phyloP scores from a whole-genome alignment of 495 filamentous ascomycete species.

The Pseudoneurospora amorphoporcata region DNA sequence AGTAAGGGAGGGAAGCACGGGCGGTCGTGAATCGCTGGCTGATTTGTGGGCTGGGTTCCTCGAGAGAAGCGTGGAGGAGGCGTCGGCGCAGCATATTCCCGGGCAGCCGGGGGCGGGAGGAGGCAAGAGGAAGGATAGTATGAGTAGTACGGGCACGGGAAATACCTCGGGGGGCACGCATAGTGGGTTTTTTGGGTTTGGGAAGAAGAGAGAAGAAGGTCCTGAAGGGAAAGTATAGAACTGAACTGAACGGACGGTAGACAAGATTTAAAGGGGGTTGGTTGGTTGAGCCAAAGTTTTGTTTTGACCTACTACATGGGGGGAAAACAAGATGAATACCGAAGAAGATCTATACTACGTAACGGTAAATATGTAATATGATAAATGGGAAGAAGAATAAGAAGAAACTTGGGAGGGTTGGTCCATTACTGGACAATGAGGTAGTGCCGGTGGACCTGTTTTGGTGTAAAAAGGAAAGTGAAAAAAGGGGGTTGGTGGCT shows the following conservation, averaged over 20 bases:
- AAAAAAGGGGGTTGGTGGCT: background rate
- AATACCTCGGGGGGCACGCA: constrained; percentile 20
- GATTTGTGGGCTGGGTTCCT: constrained; percentile 90
- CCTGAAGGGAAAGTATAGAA: background rate
- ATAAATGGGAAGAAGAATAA: background rate
- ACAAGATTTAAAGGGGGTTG: too few relatives aligned
- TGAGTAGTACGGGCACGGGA: constrained; percentile 23
- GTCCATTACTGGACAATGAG: background rate
- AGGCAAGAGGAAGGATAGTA: constrained; percentile 31
- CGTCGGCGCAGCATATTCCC: constrained; percentile 1
- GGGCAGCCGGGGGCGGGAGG: constrained; percentile 5
- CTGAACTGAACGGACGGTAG: background rate
- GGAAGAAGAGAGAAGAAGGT: background rate
- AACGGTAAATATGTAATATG: background rate
- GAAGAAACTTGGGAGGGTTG: background rate
- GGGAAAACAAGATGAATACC: background rate
- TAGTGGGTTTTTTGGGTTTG: background rate
- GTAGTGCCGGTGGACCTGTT: background rate
- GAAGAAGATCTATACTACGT: background rate
- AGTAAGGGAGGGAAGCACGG: constrained; percentile 24
- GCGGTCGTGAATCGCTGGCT: constrained; percentile 55
- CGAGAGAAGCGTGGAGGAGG: constrained; percentile 68
- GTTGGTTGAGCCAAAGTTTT: too few relatives aligned
- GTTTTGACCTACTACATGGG: background rate
- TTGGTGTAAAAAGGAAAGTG: background rate